phyloP scores from a whole-genome alignment of 192 early-diverging fungal genomes.

The Entophlyctis luteolus region DNA sequence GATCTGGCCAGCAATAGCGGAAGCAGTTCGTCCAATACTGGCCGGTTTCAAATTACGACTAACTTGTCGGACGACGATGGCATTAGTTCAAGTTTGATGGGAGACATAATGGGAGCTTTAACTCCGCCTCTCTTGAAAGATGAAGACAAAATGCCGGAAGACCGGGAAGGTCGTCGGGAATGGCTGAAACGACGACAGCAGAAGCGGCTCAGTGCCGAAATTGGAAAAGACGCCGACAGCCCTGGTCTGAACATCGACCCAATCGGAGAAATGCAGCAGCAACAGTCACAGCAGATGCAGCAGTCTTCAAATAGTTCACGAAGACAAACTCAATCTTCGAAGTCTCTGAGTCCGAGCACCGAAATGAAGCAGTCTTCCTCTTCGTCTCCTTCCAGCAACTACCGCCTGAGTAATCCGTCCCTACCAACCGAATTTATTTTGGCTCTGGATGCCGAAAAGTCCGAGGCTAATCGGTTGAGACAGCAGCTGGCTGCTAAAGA shows the following conservation, averaged over 20 bases:
- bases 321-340: neutral
- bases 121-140: neutral
- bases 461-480: constrained; percentile 12
- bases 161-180: constrained; percentile 24
- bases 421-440: constrained; percentile 16
- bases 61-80: no score
- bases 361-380: neutral
- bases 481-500: constrained; percentile 12
- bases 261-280: neutral
- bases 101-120: constrained; percentile 2
- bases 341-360: neutral
- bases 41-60: no score
- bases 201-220: neutral
- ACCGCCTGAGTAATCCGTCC: constrained; percentile 4
- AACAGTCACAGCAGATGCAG: neutral
- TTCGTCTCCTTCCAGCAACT: neutral
- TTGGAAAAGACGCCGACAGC: neutral
- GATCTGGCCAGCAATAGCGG: no score
- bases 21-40: no score
- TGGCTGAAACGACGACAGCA: constrained; percentile 25
- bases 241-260: neutral
- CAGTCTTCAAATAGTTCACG: neutral
- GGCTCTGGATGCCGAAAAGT: constrained; percentile 17
- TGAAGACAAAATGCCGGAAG: constrained; percentile 25
- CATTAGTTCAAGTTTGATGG: no score